Evolutionary conservation across 768 basidiomycete genomes (phyloP).

Genomic region (button mushroom (Agaricus bisporus)): DNA sequence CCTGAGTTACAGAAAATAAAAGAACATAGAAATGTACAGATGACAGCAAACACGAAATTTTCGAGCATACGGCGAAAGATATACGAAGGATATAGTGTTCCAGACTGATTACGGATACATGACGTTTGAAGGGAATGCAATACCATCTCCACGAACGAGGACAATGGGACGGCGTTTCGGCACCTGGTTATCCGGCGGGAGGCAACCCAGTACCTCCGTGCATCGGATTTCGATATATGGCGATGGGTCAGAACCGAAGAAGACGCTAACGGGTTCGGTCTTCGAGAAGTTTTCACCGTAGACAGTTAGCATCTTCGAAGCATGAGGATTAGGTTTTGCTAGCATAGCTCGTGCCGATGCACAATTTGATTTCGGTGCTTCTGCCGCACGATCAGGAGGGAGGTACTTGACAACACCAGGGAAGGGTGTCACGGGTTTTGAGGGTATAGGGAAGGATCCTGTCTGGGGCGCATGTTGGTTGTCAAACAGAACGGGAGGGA

Average conservation of each 20-base stretch:
- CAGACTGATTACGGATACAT: constrained; percentile 60
- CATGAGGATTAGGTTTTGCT: constrained; percentile 72
- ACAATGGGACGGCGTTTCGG: constrained; percentile 74
- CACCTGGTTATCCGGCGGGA: constrained; percentile 62
- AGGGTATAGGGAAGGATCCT: constrained; percentile 72
- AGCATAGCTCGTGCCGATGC: constrained; percentile 59
- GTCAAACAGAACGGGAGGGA: constrained; percentile 80
- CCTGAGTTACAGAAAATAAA: constrained; percentile 13
- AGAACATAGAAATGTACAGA: constrained; percentile 18
- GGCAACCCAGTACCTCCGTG: constrained; percentile 76
- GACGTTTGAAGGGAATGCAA: constrained; percentile 79
- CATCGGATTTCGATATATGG: constrained; percentile 86
- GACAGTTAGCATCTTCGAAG: constrained; percentile 76
- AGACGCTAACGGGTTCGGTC: constrained; percentile 72
- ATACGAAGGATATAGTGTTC: background rate
- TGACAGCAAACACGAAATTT: constrained; percentile 18
- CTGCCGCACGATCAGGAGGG: constrained; percentile 81
- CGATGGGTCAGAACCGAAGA: constrained; percentile 83
- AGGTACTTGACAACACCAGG: constrained; percentile 88
- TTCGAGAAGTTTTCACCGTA: constrained; percentile 90
- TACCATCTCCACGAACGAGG: constrained; percentile 77
- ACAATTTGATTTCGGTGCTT: constrained; percentile 72
- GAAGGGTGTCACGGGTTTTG: constrained; percentile 81
- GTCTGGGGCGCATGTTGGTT: constrained; percentile 67
- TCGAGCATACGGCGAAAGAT: constrained; percentile 11